These are phyloP conservation scores for Aphanocladium album DNA, from an alignment of 2,329 filamentous ascomycete species.

Conservation along the genomic window DNA sequence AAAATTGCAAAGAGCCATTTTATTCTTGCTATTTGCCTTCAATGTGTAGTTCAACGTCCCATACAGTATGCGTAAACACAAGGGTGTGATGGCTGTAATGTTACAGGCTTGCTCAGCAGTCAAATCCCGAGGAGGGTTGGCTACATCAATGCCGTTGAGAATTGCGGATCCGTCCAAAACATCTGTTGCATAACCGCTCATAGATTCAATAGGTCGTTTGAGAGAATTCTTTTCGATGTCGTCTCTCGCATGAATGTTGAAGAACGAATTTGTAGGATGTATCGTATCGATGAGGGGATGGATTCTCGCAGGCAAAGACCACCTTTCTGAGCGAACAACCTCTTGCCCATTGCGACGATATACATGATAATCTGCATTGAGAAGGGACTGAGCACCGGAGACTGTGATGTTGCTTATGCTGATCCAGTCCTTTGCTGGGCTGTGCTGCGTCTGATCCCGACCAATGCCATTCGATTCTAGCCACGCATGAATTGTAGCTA, in stretches of 20 bases:
- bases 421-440: conserved; percentile 1
- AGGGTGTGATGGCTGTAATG: not conserved
- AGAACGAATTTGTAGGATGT: conserved; percentile 2
- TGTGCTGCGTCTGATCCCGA: not conserved
- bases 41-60: conserved; percentile 4
- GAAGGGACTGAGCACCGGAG: not conserved
- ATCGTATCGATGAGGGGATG: conserved; percentile 3
- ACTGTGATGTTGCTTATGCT: not conserved
- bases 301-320: not conserved
- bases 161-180: not conserved
- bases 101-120: not conserved
- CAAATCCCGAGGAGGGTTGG: not conserved
- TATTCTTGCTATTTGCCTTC: not conserved
- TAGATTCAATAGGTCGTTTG: not conserved
- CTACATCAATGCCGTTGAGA: conserved; percentile 1
- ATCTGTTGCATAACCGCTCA: not conserved
- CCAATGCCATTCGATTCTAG: not conserved
- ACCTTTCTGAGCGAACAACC: not conserved
- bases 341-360: not conserved
- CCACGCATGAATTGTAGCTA: not conserved
- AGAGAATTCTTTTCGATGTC: not conserved
- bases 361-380: not conserved
- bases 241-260: not conserved
- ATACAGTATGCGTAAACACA: not conserved
- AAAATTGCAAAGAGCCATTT: conserved; percentile 7